Evolutionary conservation across 108 stramenopile genomes (phyloP).

Genomic region (Bacterosira constricta): DNA sequence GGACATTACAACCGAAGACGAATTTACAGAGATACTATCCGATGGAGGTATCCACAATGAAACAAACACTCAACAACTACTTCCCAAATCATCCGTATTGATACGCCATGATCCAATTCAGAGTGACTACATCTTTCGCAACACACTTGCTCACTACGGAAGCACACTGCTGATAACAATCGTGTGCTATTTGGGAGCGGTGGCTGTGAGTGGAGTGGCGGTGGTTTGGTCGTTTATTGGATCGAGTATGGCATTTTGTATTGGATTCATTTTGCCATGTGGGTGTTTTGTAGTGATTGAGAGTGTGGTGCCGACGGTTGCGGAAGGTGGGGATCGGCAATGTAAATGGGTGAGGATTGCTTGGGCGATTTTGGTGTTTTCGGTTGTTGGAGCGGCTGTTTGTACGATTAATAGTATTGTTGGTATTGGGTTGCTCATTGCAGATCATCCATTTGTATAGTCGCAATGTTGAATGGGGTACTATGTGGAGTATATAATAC

Average conservation of each 20-base stretch:
- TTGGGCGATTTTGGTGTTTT: slow-evolving; percentile 42
- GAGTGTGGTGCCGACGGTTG: slow-evolving; percentile 13
- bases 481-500: too few relatives aligned
- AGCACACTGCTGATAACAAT: slow-evolving; percentile 59
- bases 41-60: too few relatives aligned
- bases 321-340: slow-evolving; percentile 11
- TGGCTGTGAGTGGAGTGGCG: slow-evolving; percentile 70
- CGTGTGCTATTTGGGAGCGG: slow-evolving; percentile 61
- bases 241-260: slow-evolving; percentile 71
- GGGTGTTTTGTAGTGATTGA: slow-evolving; percentile 48
- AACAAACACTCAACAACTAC: too few relatives aligned
- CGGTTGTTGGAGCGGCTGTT: slow-evolving; percentile 24
- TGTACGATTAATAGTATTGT: slow-evolving; percentile 51
- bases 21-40: slow-evolving; percentile 14
- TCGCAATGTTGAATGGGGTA: too few relatives aligned
- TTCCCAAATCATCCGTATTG: slow-evolving; percentile 17
- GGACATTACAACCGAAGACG: slow-evolving; percentile 31
- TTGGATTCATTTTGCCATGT: slow-evolving; percentile 74
- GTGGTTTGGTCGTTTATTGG: slow-evolving; percentile 80
- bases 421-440: not conserved
- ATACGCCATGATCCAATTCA: slow-evolving; percentile 29
- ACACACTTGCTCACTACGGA: slow-evolving; percentile 47
- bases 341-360: slow-evolving; percentile 19
- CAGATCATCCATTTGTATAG: too few relatives aligned
- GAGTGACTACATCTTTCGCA: slow-evolving; percentile 37